Conservation (phyloP, 305 asterid species). For the Rubia occidens region DNA sequence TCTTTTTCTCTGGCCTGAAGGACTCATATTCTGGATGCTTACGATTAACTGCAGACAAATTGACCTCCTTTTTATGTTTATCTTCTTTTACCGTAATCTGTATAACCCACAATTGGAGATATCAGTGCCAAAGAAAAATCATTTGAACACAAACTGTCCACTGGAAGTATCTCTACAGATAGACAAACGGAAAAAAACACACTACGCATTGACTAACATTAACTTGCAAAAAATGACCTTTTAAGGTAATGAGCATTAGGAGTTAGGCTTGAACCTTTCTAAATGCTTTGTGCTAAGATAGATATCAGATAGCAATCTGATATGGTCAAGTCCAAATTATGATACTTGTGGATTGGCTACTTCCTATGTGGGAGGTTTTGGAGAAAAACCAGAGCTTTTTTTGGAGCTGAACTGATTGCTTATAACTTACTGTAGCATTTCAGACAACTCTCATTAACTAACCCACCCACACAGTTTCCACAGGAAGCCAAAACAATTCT, state of each 20-base stretch:
- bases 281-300: neutral
- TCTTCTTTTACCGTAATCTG: conserved; percentile 90
- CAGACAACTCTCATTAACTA: neutral
- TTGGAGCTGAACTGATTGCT: neutral
- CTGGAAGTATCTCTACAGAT: neutral
- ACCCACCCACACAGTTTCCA: neutral
- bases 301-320: neutral
- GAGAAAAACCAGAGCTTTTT: neutral
- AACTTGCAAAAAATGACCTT: neutral
- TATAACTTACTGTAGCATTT: neutral
- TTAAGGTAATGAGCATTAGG: neutral
- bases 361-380: neutral
- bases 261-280: neutral
- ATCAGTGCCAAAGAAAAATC: conserved; percentile 13
- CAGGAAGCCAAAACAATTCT: neutral
- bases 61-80: conserved; percentile 75
- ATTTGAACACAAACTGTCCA: neutral
- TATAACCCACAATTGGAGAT: conserved; percentile 24
- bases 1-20: conserved; percentile 77
- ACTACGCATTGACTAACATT: neutral
- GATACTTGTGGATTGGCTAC: neutral
- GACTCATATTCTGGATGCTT: conserved; percentile 66
- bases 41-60: conserved; percentile 51
- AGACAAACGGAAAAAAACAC: neutral
- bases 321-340: neutral